Base-by-base conservation (phyloP, 768 basidiomycete genomes). In the Suillus ampliporus region DNA sequence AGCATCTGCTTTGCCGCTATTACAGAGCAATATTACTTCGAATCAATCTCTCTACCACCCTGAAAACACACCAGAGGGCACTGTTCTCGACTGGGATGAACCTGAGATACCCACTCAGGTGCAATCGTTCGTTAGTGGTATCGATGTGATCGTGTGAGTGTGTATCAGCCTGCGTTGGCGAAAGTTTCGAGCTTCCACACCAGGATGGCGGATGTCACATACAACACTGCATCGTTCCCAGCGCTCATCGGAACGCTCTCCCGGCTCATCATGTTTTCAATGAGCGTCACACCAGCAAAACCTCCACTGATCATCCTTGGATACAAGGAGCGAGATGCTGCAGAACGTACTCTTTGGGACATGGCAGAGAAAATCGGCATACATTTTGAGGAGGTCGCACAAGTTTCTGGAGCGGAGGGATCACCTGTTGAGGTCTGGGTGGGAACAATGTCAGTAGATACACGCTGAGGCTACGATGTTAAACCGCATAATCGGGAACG, bases 141-240 rank as follows among this genome's bases (percentile, higher is more conserved):
- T 92, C 41, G 88, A 94, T 69, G 77, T 85, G 41, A 85, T 97
- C 58, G 73, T 94, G 92, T 93, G 74, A 63, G 90, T 80, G 11
- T 23, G 41, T 10, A 38, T 35, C 57, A 58, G 31, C 21, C 51
- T 62, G 19, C 35, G 37, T 21, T 14, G 8, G 5, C 8, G 8
- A 38, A 54, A 28, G 11, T 28, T 37, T 19, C 21, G 28, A 47
- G 28, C 46, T 37, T 34, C 17, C 58, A 59, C 15, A 43, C n/a
- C 67, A 95, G 94, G 48, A 94, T 96, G 88, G 92, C 94, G 14
- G 95, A 97, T 68, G 92, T 96, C 9, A 90, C 94, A 1, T 97
- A 96, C 79, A 97, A 97, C 77, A 93, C 92, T 1, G 78, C 87
- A 1, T 90, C 93, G 2, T 97, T 97, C 74, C 86, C 91, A 2